Percentiles rank a stretch among this genome's conserved stretches.
These are phyloP conservation scores for Tetrahymena borealis DNA, from an alignment of 73 alveolate genomes.

Conservation along the genomic window DNA sequence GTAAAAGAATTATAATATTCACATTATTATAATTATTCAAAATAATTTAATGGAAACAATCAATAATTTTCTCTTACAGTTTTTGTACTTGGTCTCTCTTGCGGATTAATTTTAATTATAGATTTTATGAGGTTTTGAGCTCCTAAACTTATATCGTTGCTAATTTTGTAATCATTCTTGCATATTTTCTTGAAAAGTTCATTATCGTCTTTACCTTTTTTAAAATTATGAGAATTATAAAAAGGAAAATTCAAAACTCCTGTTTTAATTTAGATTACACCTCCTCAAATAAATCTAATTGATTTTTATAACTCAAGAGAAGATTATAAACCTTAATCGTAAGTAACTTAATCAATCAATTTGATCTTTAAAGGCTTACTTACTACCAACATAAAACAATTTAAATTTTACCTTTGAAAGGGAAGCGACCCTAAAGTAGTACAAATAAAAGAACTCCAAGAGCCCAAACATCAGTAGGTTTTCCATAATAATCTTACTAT, in stretches of 20 bases:
- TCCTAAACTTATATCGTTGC: conserved; percentile 26
- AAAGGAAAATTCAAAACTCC: background rate
- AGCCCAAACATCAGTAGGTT: conserved; percentile 57
- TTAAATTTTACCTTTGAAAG: conserved; percentile 49
- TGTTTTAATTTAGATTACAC: background rate
- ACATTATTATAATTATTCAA: background rate
- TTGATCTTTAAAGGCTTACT: too few species aligned
- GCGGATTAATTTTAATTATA: conserved; percentile 49
- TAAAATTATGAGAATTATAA: background rate
- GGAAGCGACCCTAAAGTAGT: conserved; percentile 44
- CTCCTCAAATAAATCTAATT: background rate
- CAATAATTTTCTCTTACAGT: background rate
- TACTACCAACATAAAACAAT: too few species aligned
- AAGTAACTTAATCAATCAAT: too few species aligned
- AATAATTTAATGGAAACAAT: background rate
- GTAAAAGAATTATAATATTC: background rate
- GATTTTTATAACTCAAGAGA: too few species aligned
- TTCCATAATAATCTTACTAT: conserved; percentile 46
- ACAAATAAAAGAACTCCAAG: conserved; percentile 45
- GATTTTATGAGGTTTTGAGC: conserved; percentile 30
- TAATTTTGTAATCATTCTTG: conserved; percentile 40
- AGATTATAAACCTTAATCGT: too few species aligned
- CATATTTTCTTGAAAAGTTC: conserved; percentile 61
- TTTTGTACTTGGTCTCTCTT: conserved; percentile 46
- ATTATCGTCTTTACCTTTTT: conserved; percentile 56